Evolutionary conservation across 352 stramenopile species (phyloP).

Genomic region (Peronosclerospora sorghi): DNA sequence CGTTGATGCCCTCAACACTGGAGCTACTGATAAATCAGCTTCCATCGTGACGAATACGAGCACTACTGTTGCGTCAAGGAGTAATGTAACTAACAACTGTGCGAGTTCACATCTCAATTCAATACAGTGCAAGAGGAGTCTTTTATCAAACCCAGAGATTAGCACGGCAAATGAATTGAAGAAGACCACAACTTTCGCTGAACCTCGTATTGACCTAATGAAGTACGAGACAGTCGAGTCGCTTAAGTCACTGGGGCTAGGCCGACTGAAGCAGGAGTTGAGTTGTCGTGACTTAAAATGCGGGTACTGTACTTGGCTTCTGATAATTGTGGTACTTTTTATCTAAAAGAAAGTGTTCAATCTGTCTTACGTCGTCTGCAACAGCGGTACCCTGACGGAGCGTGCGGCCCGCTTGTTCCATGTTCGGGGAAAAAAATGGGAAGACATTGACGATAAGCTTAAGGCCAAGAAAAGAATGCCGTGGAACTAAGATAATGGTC

Average conservation of each 20-base stretch:
- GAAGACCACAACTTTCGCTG: constrained; percentile 5
- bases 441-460: constrained; percentile 83
- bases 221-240: constrained; percentile 42
- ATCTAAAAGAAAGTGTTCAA: constrained; percentile 2
- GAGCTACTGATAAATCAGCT: background rate
- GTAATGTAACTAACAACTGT: background rate
- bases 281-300: constrained; percentile 91
- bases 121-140: background rate
- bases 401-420: constrained; percentile 87
- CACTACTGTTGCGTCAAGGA: background rate
- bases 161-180: constrained; percentile 5
- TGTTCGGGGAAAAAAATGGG: constrained; percentile 85
- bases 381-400: constrained; percentile 83
- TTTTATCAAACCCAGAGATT: constrained; percentile 1
- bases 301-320: constrained; percentile 51
- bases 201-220: constrained; percentile 34
- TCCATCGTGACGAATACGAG: background rate
- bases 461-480: constrained; percentile 34
- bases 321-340: background rate
- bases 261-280: constrained; percentile 89
- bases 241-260: constrained; percentile 84
- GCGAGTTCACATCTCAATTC: background rate
- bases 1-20: constrained; percentile 24
- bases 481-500: background rate
- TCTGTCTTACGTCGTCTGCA: constrained; percentile 1